Percentiles rank a stretch among this genome's conserved stretches.
These are phyloP conservation scores for Aspergillus tanneri DNA, from an alignment of 2,329 filamentous ascomycete genomes.

Conservation along the genomic window DNA sequence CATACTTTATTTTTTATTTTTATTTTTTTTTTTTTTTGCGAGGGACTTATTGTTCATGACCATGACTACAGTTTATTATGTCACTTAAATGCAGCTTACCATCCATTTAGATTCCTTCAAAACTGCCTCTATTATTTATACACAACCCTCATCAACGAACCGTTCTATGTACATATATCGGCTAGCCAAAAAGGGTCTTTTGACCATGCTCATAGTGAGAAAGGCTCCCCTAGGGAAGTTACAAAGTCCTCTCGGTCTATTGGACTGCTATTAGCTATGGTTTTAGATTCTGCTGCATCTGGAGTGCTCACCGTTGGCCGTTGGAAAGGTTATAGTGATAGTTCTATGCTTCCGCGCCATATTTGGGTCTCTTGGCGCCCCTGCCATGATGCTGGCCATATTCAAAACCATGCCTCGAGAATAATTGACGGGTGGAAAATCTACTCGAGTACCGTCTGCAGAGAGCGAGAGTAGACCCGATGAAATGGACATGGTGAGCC, in stretches of 20 bases:
- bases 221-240: neutral
- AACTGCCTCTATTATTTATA: too few relatives aligned
- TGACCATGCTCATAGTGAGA: too few relatives aligned
- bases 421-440: conserved; percentile 21
- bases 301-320: conserved; percentile 19
- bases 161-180: too few relatives aligned
- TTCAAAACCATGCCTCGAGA: conserved; percentile 28
- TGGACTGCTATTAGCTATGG: too few relatives aligned
- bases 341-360: conserved; percentile 19
- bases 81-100: too few relatives aligned
- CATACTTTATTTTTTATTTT: neutral
- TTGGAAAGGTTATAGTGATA: conserved; percentile 29
- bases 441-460: conserved; percentile 23
- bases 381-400: conserved; percentile 29
- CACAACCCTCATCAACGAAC: too few relatives aligned
- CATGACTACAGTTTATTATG: too few relatives aligned
- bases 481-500: conserved; percentile 29
- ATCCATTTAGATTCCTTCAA: too few relatives aligned
- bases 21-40: conserved; percentile 5
- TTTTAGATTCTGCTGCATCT: too few relatives aligned
- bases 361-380: conserved; percentile 23
- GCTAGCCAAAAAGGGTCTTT: too few relatives aligned
- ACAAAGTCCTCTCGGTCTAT: conserved; percentile 26
- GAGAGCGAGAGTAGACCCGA: conserved; percentile 12
- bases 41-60: too few relatives aligned